Evolutionary conservation across 2,329 filamentous ascomycete species (phyloP).

Genomic region (Peltaster fructicola): DNA sequence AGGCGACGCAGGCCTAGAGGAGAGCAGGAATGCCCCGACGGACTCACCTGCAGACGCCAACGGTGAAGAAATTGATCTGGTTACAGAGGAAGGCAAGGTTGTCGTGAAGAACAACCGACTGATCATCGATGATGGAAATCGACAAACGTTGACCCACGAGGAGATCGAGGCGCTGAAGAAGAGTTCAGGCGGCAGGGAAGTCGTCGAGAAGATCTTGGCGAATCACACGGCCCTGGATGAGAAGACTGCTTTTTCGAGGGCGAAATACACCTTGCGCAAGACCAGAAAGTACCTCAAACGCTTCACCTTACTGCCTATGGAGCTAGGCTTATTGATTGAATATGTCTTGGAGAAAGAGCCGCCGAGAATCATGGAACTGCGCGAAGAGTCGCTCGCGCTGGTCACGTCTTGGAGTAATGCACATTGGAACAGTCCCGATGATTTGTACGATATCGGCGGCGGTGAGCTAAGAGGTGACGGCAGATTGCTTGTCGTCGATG

Average conservation of each 20-base stretch:
- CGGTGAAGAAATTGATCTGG: slow-evolving; percentile 23
- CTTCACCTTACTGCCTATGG: slow-evolving; percentile 71
- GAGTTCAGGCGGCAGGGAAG: slow-evolving; percentile 59
- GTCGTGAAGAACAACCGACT: slow-evolving; percentile 45
- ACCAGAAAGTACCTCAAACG: slow-evolving; percentile 81
- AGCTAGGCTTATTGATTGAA: slow-evolving; percentile 56
- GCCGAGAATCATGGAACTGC: slow-evolving; percentile 63
- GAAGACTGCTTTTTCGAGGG: slow-evolving; percentile 83
- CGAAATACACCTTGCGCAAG: slow-evolving; percentile 92
- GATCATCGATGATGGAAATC: slow-evolving; percentile 42
- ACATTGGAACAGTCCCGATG: slow-evolving; percentile 41
- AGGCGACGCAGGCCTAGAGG: slow-evolving; percentile 28
- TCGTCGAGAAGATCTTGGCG: slow-evolving; percentile 82
- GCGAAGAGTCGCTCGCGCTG: slow-evolving; percentile 67
- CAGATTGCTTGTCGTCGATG: slow-evolving; percentile 70
- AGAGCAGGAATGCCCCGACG: slow-evolving; percentile 15
- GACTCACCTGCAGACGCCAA: slow-evolving; percentile 4
- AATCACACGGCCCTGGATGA: slow-evolving; percentile 81
- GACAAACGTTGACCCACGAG: slow-evolving; percentile 57
- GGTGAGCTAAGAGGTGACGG: slow-evolving; percentile 28
- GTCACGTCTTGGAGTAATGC: slow-evolving; percentile 82
- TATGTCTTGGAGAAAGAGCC: slow-evolving; percentile 70
- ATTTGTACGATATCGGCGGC: slow-evolving; percentile 3
- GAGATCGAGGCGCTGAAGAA: slow-evolving; percentile 58
- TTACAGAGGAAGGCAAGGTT: slow-evolving; percentile 29